phyloP scores from a whole-genome alignment of 2,329 filamentous ascomycete genomes.

The Chalara sp. region DNA sequence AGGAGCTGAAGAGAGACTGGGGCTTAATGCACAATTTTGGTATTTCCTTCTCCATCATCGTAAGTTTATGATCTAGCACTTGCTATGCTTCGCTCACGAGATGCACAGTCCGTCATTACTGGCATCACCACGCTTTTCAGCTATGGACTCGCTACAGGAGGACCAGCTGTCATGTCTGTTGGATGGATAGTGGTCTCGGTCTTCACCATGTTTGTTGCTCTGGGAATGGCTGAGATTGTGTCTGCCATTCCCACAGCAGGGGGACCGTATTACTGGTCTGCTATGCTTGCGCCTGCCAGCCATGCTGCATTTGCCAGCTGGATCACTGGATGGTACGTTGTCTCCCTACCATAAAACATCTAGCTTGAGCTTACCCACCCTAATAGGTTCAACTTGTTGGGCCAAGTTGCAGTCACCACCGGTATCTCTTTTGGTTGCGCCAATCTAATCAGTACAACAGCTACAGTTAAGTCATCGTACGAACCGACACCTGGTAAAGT shows the following conservation, averaged over 20 bases:
- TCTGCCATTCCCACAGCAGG: constrained; percentile 51
- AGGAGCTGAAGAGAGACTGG: constrained; percentile 52
- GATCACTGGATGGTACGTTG: constrained; percentile 36
- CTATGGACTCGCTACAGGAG: constrained; percentile 49
- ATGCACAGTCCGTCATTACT: constrained; percentile 46
- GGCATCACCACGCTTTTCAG: constrained; percentile 51
- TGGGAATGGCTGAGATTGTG: constrained; percentile 52
- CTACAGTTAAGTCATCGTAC: constrained; percentile 36
- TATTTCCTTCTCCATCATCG: constrained; percentile 55
- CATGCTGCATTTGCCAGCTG: constrained; percentile 38
- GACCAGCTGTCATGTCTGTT: constrained; percentile 47
- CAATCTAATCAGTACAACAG: constrained; percentile 37
- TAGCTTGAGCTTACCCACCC: not conserved
- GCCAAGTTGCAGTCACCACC: constrained; percentile 42
- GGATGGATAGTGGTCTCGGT: constrained; percentile 49
- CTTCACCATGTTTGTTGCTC: constrained; percentile 47
- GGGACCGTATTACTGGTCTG: constrained; percentile 55
- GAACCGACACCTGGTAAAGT: constrained; percentile 39
- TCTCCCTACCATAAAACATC: too few species aligned
- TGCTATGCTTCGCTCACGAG: not conserved
- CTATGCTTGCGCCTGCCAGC: constrained; percentile 44
- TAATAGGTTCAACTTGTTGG: constrained; percentile 38
- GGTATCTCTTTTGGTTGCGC: constrained; percentile 40
- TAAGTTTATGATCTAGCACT: constrained; percentile 25
- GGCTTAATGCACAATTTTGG: constrained; percentile 53